Percentiles rank a stretch among this genome's conserved stretches.
phyloP scores from a whole-genome alignment of 2,329 filamentous ascomycete genomes.

The Fusarium sp. region DNA sequence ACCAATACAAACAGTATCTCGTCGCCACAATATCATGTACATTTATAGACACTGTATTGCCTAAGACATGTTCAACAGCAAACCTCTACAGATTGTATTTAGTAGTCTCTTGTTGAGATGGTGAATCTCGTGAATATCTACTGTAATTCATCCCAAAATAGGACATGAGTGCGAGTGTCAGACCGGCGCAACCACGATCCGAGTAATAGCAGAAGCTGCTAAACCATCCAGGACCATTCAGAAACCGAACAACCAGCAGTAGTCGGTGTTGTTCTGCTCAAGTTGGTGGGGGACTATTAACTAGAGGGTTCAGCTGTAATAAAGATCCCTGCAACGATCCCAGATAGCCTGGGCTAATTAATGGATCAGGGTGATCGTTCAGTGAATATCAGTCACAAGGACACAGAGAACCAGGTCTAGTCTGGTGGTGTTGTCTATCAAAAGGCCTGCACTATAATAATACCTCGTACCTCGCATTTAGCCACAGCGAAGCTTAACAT shows the following conservation, averaged over 20 bases:
- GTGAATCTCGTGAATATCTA: too few relatives aligned
- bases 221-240: slow-evolving; percentile 14
- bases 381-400: slow-evolving; percentile 32
- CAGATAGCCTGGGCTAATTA: slow-evolving; percentile 17
- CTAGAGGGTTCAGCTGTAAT: slow-evolving; percentile 37
- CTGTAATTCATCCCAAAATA: slow-evolving; percentile 10
- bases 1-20: slow-evolving; percentile 17
- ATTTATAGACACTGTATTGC: slow-evolving; percentile 1
- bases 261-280: slow-evolving; percentile 8
- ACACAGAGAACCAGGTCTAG: slow-evolving; percentile 5
- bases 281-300: slow-evolving; percentile 19
- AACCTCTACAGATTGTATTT: neutral
- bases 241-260: slow-evolving; percentile 4
- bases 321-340: slow-evolving; percentile 35
- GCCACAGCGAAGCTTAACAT: neutral
- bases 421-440: neutral
- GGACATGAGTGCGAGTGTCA: slow-evolving; percentile 41
- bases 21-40: neutral
- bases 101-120: neutral
- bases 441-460: neutral
- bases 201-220: slow-evolving; percentile 9
- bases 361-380: slow-evolving; percentile 39
- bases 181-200: slow-evolving; percentile 45
- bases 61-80: too few relatives aligned
- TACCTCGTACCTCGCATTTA: neutral